Evolutionary conservation across 2,329 filamentous ascomycete species (phyloP).

Genomic region (Colletotrichum godetiae): DNA sequence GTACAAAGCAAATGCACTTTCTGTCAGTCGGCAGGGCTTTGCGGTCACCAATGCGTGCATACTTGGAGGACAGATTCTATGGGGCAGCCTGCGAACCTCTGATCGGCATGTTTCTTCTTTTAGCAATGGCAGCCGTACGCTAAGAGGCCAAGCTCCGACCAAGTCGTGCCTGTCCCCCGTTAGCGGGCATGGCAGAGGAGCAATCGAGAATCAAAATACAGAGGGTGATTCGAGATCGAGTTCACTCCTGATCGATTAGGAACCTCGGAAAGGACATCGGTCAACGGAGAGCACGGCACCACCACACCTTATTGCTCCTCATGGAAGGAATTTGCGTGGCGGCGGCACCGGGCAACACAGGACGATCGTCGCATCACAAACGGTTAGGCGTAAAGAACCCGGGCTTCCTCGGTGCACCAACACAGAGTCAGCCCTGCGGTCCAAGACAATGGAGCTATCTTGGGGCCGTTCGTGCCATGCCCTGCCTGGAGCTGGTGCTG

Average conservation of each 20-base stretch:
- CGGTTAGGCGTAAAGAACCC: constrained; percentile 20
- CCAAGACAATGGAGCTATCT: constrained; percentile 34
- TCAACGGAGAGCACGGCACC: background rate
- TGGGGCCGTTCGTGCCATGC: constrained; percentile 14
- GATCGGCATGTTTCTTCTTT: constrained; percentile 22
- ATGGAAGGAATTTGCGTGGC: background rate
- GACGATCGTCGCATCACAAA: background rate
- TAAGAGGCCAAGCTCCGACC: constrained; percentile 14
- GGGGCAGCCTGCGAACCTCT: constrained; percentile 30
- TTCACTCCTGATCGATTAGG: background rate
- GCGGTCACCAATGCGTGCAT: background rate
- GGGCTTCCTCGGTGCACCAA: constrained; percentile 18
- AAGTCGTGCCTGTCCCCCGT: constrained; percentile 10
- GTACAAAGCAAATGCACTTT: background rate
- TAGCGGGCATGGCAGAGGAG: constrained; percentile 5
- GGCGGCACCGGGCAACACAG: background rate
- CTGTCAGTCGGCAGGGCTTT: constrained; percentile 3
- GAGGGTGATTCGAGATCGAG: background rate
- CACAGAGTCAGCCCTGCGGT: constrained; percentile 30
- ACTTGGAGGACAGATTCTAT: background rate
- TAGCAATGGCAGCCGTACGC: constrained; percentile 27
- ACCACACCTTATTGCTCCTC: constrained; percentile 15
- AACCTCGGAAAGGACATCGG: constrained; percentile 9
- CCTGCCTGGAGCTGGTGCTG: constrained; percentile 1
- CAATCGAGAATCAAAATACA: constrained; percentile 19